Conservation (phyloP, 129 eudicot genomes). For the Pulicaria dysenterica region DNA sequence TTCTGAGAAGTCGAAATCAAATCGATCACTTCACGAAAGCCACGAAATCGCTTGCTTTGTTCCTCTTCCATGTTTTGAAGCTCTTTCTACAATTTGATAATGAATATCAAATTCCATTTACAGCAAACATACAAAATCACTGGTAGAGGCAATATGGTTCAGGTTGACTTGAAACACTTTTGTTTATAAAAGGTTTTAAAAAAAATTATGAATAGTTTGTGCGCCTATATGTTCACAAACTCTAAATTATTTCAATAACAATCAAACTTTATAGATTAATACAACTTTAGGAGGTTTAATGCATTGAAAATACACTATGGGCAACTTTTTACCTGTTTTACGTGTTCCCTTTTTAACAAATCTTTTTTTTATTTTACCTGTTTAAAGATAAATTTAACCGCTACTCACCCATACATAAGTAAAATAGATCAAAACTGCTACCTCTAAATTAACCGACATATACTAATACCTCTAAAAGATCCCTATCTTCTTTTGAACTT, state of each 20-base stretch:
- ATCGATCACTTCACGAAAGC: constrained; percentile 96
- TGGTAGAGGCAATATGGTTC: neutral
- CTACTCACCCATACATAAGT: neutral
- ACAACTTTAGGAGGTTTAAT: neutral
- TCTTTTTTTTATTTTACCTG: neutral
- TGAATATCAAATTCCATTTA: neutral
- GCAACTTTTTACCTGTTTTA: too few species aligned
- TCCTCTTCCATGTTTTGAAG: constrained; percentile 62
- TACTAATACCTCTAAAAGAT: constrained; percentile 55
- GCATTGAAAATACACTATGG: neutral
- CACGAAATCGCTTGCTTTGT: constrained; percentile 65
- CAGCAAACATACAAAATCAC: neutral
- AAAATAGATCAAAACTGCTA: neutral
- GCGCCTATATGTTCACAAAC: neutral
- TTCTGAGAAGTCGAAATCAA: constrained; percentile 86
- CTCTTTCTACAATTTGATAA: constrained; percentile 52
- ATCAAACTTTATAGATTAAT: neutral
- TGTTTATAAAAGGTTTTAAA: neutral
- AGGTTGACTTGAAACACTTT: neutral
- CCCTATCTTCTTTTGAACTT: constrained; percentile 77
- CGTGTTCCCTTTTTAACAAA: too few species aligned
- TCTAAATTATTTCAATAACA: neutral
- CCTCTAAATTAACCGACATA: neutral
- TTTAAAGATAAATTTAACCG: neutral
- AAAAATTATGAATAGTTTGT: neutral